Base-by-base conservation (phyloP, 305 asterid genomes). In the Fraxinus velutina region DNA sequence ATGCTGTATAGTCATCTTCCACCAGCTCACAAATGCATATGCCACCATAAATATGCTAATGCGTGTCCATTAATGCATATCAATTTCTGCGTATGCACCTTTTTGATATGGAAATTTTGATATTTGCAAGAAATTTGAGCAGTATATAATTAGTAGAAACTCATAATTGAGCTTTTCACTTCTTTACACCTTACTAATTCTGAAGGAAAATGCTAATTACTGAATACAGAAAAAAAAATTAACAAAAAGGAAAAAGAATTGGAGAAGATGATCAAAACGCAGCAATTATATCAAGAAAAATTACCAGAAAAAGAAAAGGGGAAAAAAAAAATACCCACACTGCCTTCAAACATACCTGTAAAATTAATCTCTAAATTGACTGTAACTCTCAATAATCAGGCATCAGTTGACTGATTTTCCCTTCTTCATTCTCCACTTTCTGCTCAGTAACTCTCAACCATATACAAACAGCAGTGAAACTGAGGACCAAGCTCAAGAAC, bases 371-470 rank as follows among this genome's bases (percentile, higher is more conserved):
- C 72, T 60, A 17, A 21, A 10, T 10, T 27, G 36, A 66, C 29
- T 32, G 3, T 13, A 34, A 42, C 22, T 57, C 19, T 93, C 87
- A 95, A 79, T 96, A 94, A 70, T 96, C 97, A 21, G 99, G 99
- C 98, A 94, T 94, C 22, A 85, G 88, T 24, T 90, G 95, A 84
- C 86, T 87, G 60, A 88, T 86, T 84, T 96, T 96, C 55, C 92
- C 93, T 80, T 96, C 95, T 62, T 92, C 97, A 2, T 85, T 81
- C 9, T 77, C 92, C 89, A 76, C 73, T 84, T 91, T 93, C 85
- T 90, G 87, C 77, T 96, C 99, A 0, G 92, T 87, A 36, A 89
- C 83, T 87, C 91, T 24, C 27, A 24, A 24, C 27, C 27, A 24
- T 24, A 24, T 24, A 24, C 27, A 24, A 24, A 24, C 27, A 24